Evolutionary conservation across 1,284 basidiomycete genomes (phyloP), one percentile per base, ranked within the genome.

Genomic region (Mycena sp.): DNA sequence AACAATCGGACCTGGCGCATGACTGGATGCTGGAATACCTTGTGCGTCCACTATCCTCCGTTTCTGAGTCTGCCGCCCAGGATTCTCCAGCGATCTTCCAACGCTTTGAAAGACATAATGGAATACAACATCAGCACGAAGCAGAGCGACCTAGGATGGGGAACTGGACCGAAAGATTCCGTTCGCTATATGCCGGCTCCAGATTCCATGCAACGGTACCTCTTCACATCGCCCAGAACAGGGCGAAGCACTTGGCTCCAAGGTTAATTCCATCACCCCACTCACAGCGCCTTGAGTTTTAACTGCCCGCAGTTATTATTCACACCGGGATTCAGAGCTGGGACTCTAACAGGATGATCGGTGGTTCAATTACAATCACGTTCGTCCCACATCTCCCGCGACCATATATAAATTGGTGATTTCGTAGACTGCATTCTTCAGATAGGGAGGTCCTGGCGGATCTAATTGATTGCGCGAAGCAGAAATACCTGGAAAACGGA

Each of bases 1-100:
- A 44, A n/a, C 61, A 63, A 37, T 44, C 35, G 12, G 64, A 66
- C 38, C 28, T 59, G 6, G 23, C 61, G 6, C 40, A 63, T n/a
- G 61, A 66, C 29, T 66, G 64, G 64, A 60, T 66, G 30, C 61
- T 66, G 7, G 60, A 57, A 40, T 66, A 63, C 21, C 46, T 66
- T 5, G 64, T 66, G 11, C 40, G 55, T 63, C 1, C 17, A 9
- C 17, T 3, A 0, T 17, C 10, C 25, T 9, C 14, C 0, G 19
- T n/a, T 32, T n/a, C 19, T 17, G 1, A 19, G 16, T 19, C 5
- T 48, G 14, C 17, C 11, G 5, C 10, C 32, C 2, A 30, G 19
- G 16, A 40, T 16, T 12, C 16, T 44, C 14, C 32, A 63, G 64
- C 50, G 57, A 6, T 59, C 61, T 1, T 49, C 46, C 6, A 52